These are phyloP conservation scores for Schizosaccharomyces lindneri DNA, from an alignment of 805 yeast species.

Conservation along the genomic window DNA sequence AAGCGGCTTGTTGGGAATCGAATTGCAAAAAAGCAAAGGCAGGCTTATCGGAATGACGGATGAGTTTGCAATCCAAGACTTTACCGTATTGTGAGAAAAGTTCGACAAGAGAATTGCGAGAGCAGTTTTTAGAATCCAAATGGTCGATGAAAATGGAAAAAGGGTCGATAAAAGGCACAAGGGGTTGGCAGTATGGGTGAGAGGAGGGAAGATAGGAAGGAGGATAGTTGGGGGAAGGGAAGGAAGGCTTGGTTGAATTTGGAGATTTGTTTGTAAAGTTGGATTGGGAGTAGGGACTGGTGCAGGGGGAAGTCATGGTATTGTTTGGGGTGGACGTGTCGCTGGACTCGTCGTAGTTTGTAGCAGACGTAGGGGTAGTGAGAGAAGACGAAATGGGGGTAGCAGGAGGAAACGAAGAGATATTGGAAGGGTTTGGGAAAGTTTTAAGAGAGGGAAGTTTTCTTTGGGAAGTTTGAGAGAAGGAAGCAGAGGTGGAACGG, in stretches of 20 bases:
- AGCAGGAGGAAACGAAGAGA: no score
- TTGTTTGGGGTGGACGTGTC: no score
- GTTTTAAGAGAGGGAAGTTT: no score
- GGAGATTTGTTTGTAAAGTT: background rate
- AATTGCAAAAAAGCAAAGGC: constrained; percentile 55
- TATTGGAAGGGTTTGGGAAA: no score
- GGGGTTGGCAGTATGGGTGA: background rate
- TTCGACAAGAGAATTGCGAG: constrained; percentile 26
- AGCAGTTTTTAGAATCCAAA: constrained; percentile 23
- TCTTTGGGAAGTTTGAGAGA: background rate
- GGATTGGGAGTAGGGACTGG: background rate
- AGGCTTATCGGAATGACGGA: constrained; percentile 8
- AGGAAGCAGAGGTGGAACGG: background rate
- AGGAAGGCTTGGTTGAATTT: background rate
- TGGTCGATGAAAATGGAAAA: constrained; percentile 53
- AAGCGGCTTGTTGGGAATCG: constrained; percentile 45
- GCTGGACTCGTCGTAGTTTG: no score
- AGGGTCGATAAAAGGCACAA: constrained; percentile 29
- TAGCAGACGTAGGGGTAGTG: no score
- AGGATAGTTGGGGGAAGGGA: background rate
- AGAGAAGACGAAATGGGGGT: no score
- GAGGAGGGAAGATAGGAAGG: background rate
- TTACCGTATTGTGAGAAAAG: constrained; percentile 44
- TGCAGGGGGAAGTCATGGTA: no score
- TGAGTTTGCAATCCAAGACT: constrained; percentile 18